A percentile compares a stretch with the other conserved stretches of the same genome.
Conservation (phyloP, 2,329 filamentous ascomycete species). For the Colletotrichum agaves region DNA sequence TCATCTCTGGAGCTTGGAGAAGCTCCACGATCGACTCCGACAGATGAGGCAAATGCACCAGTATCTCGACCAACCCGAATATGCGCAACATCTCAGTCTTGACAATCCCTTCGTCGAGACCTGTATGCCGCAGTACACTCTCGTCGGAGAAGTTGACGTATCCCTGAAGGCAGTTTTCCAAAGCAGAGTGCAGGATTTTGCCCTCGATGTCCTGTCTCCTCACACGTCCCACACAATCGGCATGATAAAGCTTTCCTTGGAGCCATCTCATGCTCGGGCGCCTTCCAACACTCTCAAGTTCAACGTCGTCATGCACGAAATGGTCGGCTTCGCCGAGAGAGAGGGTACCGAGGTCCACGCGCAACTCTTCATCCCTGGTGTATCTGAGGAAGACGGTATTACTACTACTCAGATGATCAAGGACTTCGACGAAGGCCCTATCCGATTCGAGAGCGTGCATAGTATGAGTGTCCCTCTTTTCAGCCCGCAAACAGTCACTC, state of each 20-base stretch:
- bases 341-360: constrained; percentile 97
- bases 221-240: constrained; percentile 92
- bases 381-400: constrained; percentile 89
- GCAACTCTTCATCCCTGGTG: constrained; percentile 92
- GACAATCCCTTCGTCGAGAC: constrained; percentile 94
- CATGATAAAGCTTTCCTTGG: constrained; percentile 88
- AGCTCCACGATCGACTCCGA: constrained; percentile 85
- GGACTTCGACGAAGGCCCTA: constrained; percentile 91
- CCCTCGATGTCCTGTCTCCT: constrained; percentile 88
- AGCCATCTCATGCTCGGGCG: constrained; percentile 92
- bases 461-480: constrained; percentile 94
- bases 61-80: constrained; percentile 94
- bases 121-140: constrained; percentile 90
- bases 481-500: constrained; percentile 76
- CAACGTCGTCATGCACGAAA: constrained; percentile 97
- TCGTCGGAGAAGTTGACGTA: constrained; percentile 93
- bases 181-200: constrained; percentile 92
- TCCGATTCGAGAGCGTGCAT: constrained; percentile 97
- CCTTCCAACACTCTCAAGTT: constrained; percentile 95
- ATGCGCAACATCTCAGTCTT: constrained; percentile 89
- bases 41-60: constrained; percentile 98
- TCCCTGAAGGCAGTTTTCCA: constrained; percentile 94
- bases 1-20: constrained; percentile 94
- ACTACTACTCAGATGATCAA: constrained; percentile 96
- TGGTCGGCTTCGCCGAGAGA: constrained; percentile 92